Conservation (phyloP, 345 rosid species). For the Moricandia arvensis region DNA sequence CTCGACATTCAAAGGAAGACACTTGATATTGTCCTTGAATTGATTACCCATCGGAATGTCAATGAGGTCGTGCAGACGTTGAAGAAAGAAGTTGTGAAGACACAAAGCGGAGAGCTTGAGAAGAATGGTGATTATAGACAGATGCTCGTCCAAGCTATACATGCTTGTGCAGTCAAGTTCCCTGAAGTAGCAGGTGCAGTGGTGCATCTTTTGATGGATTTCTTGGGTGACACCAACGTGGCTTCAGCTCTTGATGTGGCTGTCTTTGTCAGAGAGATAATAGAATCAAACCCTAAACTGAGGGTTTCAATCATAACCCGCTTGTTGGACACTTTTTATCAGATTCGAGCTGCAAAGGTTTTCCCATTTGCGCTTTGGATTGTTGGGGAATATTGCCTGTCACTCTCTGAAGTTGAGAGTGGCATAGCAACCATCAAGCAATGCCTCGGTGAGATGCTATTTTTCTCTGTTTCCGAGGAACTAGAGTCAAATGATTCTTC, state of each 20-base stretch:
- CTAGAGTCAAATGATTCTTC: slow-evolving; percentile 58
- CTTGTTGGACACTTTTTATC: slow-evolving; percentile 77
- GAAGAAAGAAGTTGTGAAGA: slow-evolving; percentile 89
- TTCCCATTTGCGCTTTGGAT: slow-evolving; percentile 88
- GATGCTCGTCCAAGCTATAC: slow-evolving; percentile 88
- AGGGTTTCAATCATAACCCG: slow-evolving; percentile 78
- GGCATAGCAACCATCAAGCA: slow-evolving; percentile 76
- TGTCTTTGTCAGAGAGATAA: slow-evolving; percentile 77
- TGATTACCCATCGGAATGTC: slow-evolving; percentile 67
- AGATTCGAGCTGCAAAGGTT: slow-evolving; percentile 80
- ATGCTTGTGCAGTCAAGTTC: slow-evolving; percentile 80
- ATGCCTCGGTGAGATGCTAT: slow-evolving; percentile 82
- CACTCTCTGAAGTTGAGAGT: slow-evolving; percentile 76
- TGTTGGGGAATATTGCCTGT: slow-evolving; percentile 76
- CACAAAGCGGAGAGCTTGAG: slow-evolving; percentile 81
- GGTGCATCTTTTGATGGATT: slow-evolving; percentile 87
- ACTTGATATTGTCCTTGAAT: slow-evolving; percentile 75
- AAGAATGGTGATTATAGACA: slow-evolving; percentile 87
- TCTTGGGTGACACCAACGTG: slow-evolving; percentile 76
- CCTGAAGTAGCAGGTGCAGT: slow-evolving; percentile 90
- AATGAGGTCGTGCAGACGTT: slow-evolving; percentile 65
- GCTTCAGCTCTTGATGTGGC: slow-evolving; percentile 83
- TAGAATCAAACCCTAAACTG: slow-evolving; percentile 71
- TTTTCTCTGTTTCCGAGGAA: slow-evolving; percentile 65
- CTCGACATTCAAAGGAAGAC: slow-evolving; percentile 78